Conservation (phyloP, 768 basidiomycete species). For the Punctularia strigosozonata region DNA sequence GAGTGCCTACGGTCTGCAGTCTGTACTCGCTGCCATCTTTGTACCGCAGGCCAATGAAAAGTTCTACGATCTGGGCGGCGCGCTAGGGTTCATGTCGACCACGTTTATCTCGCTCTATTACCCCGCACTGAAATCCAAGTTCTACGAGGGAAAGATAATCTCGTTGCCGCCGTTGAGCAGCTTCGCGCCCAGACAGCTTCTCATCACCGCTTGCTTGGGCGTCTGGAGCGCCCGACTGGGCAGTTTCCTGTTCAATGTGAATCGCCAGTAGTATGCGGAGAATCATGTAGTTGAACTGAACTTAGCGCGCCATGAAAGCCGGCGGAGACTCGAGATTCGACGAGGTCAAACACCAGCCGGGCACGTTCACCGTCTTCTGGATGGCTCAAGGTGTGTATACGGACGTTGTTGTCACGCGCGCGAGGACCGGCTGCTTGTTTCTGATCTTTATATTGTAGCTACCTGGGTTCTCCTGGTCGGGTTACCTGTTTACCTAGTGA, state of each 20-base stretch:
- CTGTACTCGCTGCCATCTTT: conserved; percentile 45
- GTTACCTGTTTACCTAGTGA: conserved; percentile 55
- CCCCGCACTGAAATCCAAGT: conserved; percentile 39
- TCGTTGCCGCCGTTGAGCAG: conserved; percentile 29
- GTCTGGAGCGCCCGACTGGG: conserved; percentile 59
- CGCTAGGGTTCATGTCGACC: conserved; percentile 53
- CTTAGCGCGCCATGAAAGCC: conserved; percentile 32
- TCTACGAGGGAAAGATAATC: conserved; percentile 25
- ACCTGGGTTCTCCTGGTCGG: conserved; percentile 61
- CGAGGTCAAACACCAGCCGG: conserved; percentile 35
- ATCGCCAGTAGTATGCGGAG: conserved; percentile 8
- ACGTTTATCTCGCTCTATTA: conserved; percentile 53
- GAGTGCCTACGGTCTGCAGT: conserved; percentile 41
- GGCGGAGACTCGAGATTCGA: conserved; percentile 61
- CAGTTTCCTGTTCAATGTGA: conserved; percentile 40
- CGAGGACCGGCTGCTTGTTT: neutral
- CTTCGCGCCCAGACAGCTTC: conserved; percentile 49
- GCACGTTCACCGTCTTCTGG: conserved; percentile 47
- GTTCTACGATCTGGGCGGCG: conserved; percentile 57
- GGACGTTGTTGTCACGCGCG: neutral
- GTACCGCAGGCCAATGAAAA: conserved; percentile 56
- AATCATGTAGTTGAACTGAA: conserved; percentile 1
- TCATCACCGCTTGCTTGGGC: conserved; percentile 42
- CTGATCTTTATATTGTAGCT: conserved; percentile 20
- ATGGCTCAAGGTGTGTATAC: conserved; percentile 38